A percentile compares a stretch with the other conserved stretches of the same genome.
These are phyloP conservation scores for Gastrodia elata DNA, from an alignment of 106 monocot genomes.

Conservation along the genomic window DNA sequence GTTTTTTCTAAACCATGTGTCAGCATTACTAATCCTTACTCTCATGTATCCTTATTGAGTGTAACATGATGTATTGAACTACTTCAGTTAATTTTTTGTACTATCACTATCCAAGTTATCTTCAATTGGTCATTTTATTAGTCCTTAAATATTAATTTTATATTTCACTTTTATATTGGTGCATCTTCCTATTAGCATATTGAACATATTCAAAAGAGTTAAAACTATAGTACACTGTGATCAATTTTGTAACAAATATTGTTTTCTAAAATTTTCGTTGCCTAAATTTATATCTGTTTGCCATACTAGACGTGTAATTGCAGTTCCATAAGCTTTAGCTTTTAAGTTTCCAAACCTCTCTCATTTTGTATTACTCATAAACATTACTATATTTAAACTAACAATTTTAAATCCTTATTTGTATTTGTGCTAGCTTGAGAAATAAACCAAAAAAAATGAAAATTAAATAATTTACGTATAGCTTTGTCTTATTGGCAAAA, in stretches of 20 bases:
- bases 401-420: neutral
- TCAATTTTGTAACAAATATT: too few relatives aligned
- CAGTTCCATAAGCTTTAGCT: too few relatives aligned
- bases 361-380: neutral
- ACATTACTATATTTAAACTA: neutral
- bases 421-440: neutral
- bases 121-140: neutral
- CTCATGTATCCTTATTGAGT: neutral
- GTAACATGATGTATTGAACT: neutral
- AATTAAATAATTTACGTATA: neutral
- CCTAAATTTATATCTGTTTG: too few relatives aligned
- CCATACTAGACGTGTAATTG: too few relatives aligned
- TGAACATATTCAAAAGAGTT: neutral
- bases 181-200: neutral
- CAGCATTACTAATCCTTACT: neutral
- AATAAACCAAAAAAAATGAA: neutral
- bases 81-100: neutral
- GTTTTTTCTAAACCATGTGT: neutral
- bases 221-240: neutral
- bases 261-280: too few relatives aligned
- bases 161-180: neutral
- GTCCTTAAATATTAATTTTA: neutral
- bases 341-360: neutral
- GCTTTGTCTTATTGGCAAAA: neutral
- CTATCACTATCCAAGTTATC: neutral